A percentile compares a stretch with the other conserved stretches of the same genome.
phyloP scores from a whole-genome alignment of 345 rosid species.

The Arabis hirsuta region DNA sequence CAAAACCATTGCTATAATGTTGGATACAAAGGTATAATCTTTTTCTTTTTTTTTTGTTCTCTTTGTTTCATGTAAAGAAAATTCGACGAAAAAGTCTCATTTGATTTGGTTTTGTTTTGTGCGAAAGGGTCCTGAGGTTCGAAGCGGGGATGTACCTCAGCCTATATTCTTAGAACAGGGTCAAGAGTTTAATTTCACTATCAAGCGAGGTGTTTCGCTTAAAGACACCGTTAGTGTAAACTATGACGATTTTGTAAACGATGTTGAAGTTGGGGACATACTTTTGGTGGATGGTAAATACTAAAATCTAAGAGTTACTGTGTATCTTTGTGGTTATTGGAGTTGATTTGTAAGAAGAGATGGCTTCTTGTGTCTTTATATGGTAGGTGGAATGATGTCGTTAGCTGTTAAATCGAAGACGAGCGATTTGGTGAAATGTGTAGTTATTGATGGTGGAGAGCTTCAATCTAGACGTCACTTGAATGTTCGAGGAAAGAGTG shows the following conservation, averaged over 20 bases:
- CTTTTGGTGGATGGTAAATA: constrained; percentile 87
- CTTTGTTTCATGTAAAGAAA: not conserved
- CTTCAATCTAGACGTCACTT: constrained; percentile 95
- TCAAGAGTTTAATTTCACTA: constrained; percentile 88
- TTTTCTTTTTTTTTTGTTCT: not conserved
- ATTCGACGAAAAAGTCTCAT: not conserved
- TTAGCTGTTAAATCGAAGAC: constrained; percentile 85
- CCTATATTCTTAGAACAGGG: constrained; percentile 81
- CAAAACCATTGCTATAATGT: constrained; percentile 86
- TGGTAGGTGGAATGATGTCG: constrained; percentile 97
- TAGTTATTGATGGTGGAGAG: constrained; percentile 90
- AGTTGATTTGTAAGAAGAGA: constrained; percentile 5
- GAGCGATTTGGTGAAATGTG: constrained; percentile 69
- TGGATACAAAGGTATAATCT: constrained; percentile 83
- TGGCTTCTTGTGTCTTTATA: constrained; percentile 32
- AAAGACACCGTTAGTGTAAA: constrained; percentile 89
- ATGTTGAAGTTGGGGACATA: constrained; percentile 85
- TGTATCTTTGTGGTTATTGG: not conserved
- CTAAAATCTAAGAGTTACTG: not conserved
- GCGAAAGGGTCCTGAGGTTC: constrained; percentile 94
- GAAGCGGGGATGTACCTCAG: constrained; percentile 95
- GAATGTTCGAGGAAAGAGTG: constrained; percentile 97
- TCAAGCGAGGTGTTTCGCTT: constrained; percentile 74
- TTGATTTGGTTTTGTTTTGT: not conserved
- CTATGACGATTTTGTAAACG: constrained; percentile 88